Percentiles rank a stretch among this genome's conserved stretches.
These are phyloP conservation scores for Alternaria rosae DNA, from an alignment of 2,329 filamentous ascomycete species.

Conservation along the genomic window DNA sequence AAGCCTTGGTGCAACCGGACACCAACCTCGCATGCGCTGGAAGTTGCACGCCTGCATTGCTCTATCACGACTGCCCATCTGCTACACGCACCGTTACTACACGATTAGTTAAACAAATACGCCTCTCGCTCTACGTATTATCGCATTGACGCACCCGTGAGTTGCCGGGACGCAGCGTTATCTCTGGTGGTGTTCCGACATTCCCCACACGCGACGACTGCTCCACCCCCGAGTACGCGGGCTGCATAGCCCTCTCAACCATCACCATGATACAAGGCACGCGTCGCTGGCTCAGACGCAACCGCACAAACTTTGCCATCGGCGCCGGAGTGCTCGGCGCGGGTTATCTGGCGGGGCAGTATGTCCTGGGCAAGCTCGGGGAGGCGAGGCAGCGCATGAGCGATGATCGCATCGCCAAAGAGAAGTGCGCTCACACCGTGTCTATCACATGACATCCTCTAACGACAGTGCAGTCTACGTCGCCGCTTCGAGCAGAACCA, in stretches of 20 bases:
- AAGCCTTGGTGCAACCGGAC: constrained; percentile 3
- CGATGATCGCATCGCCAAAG: constrained; percentile 92
- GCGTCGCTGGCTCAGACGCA: constrained; percentile 89
- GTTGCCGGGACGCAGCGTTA: constrained; percentile 10
- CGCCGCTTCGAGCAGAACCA: constrained; percentile 98
- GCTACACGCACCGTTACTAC: neutral
- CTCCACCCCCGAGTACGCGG: constrained; percentile 11
- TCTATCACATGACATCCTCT: neutral
- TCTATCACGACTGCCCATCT: neutral
- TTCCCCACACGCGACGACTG: constrained; percentile 25
- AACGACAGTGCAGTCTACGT: constrained; percentile 69
- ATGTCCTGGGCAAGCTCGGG: constrained; percentile 87
- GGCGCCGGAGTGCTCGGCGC: constrained; percentile 87
- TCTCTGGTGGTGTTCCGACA: constrained; percentile 1
- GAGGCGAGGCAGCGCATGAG: constrained; percentile 96
- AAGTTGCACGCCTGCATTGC: neutral
- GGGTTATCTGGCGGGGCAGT: constrained; percentile 91
- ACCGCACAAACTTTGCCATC: constrained; percentile 87
- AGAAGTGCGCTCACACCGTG: constrained; percentile 72
- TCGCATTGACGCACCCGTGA: constrained; percentile 12
- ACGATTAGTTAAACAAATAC: too few relatives aligned
- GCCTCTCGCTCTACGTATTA: neutral
- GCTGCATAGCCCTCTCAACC: constrained; percentile 6
- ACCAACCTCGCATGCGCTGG: constrained; percentile 19
- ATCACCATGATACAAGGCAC: constrained; percentile 71